Base-by-base conservation (phyloP, 164 flowering plant genomes). In the Chimonanthus praecox region DNA sequence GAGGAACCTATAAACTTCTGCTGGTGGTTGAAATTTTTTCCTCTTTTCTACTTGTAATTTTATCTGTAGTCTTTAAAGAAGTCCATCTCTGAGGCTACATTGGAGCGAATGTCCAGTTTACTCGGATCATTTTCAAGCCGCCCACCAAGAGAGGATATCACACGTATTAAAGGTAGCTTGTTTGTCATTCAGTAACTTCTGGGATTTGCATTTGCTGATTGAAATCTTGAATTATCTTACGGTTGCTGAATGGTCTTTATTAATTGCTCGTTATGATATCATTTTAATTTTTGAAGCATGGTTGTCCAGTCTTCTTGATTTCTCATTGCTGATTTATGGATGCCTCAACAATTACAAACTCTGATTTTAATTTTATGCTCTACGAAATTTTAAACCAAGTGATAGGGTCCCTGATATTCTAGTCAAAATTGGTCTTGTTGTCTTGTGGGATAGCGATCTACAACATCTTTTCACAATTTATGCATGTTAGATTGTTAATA, bases 61-160 rank as follows among this genome's bases (percentile, higher is more conserved):
- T 63, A 33, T 74, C 69, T 84, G 75, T 61, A 96, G 99, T 82
- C 84, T 74, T 80, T 92, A 64, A 87, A 85, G 82, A 87, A 95
- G 77, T 89, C 94, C 72, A 81, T 83, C 72, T 96, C 99, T 51
- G 98, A 88, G 80, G 73, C 88, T 73, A 83, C 98, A 67, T 75
- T 94, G 78, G 94, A 88, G 80, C 80, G 87, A 54, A 74, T 93
- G 80, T 90, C 97, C 6, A 87, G 83, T 73, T 79, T 90, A 33
- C 71, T 93, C 73, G 92, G 94, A 20, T 93, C 99, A 4, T 82
- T 95, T 79, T 85, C 97, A 6, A 71, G 84, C 51, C 78, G 83
- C 73, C 87, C 90, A n/a, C 76, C 78, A 16, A 85, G 75, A 78
- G 92, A 86, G 47, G 95, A 88, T 63, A 70, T 68, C 18, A 86